A percentile compares a stretch with the other conserved stretches of the same genome.
Evolutionary conservation across 23 red algal species (phyloP).

Genomic region (Agarophyton chilense): DNA sequence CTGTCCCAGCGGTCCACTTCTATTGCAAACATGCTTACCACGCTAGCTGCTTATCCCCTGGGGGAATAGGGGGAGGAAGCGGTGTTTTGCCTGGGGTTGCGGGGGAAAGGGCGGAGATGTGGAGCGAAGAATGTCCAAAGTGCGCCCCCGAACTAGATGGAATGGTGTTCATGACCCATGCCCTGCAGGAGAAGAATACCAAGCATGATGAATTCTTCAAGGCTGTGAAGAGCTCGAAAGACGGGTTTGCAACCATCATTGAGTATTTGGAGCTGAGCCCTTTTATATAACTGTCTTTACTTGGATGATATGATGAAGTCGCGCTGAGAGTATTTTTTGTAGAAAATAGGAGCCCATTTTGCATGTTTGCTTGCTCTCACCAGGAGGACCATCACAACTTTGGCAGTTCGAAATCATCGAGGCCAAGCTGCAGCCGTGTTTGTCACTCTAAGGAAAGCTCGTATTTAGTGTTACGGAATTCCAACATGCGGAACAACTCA

Average conservation of each 20-base stretch:
- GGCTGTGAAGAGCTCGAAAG: conserved; percentile 36
- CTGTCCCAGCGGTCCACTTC: conserved; percentile 73
- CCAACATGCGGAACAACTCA: too few species aligned
- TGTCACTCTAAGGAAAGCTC: too few species aligned
- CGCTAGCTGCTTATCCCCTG: conserved; percentile 55
- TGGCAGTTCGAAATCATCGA: too few species aligned
- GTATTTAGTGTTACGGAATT: too few species aligned
- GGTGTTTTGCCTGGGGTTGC: conserved; percentile 13
- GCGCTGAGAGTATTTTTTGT: too few species aligned
- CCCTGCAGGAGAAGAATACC: conserved; percentile 63
- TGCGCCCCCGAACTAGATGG: conserved; percentile 58
- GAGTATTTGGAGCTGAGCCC: conserved; percentile 60
- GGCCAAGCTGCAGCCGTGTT: too few species aligned
- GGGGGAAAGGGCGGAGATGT: conserved; percentile 39
- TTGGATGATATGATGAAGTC: not conserved
- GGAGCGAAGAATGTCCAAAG: conserved; percentile 63
- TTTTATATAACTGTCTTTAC: conserved; percentile 30
- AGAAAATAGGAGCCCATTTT: too few species aligned
- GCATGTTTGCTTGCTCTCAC: too few species aligned
- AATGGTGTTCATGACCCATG: conserved; percentile 64
- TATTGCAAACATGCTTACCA: conserved; percentile 83
- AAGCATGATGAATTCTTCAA: conserved; percentile 69
- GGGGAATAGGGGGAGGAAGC: conserved; percentile 22
- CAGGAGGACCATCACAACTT: too few species aligned
- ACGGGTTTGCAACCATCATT: conserved; percentile 63